These are phyloP conservation scores for Calonectria fujianensis DNA, from an alignment of 2,329 filamentous ascomycete genomes.

Conservation along the genomic window DNA sequence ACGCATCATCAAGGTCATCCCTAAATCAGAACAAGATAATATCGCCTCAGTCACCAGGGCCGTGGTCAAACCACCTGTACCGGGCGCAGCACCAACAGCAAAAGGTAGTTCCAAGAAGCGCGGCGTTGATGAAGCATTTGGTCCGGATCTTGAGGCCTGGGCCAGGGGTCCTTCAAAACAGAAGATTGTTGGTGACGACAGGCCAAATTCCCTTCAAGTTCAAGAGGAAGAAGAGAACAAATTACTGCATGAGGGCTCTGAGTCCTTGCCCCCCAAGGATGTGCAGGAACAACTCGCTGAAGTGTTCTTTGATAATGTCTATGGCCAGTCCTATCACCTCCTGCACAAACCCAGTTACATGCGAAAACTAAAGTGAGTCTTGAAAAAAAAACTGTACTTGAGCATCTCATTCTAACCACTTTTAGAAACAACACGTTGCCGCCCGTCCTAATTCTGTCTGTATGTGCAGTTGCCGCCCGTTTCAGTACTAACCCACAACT, in stretches of 20 bases:
- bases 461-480: slow-evolving; percentile 95
- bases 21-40: slow-evolving; percentile 86
- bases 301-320: slow-evolving; percentile 96
- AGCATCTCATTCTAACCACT: slow-evolving; percentile 33
- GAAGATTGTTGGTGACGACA: slow-evolving; percentile 65
- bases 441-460: slow-evolving; percentile 92
- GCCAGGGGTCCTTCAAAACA: slow-evolving; percentile 75
- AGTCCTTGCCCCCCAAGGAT: slow-evolving; percentile 88
- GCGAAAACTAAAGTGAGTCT: slow-evolving; percentile 82
- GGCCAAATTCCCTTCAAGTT: slow-evolving; percentile 71
- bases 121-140: slow-evolving; percentile 90
- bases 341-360: slow-evolving; percentile 99
- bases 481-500: slow-evolving; percentile 93
- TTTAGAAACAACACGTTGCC: slow-evolving; percentile 77
- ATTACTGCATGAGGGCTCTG: slow-evolving; percentile 86
- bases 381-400: neutral
- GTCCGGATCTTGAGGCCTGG: slow-evolving; percentile 88
- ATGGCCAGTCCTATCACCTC: slow-evolving; percentile 95
- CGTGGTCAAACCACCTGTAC: slow-evolving; percentile 86
- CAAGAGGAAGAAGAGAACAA: slow-evolving; percentile 84
- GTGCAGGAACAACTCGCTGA: slow-evolving; percentile 95
- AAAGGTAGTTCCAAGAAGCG: slow-evolving; percentile 83
- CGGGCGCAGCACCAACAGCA: slow-evolving; percentile 68
- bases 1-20: slow-evolving; percentile 95
- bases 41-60: slow-evolving; percentile 83